phyloP scores from a whole-genome alignment of 805 yeast species.

The Diddensiella transvaalensis region DNA sequence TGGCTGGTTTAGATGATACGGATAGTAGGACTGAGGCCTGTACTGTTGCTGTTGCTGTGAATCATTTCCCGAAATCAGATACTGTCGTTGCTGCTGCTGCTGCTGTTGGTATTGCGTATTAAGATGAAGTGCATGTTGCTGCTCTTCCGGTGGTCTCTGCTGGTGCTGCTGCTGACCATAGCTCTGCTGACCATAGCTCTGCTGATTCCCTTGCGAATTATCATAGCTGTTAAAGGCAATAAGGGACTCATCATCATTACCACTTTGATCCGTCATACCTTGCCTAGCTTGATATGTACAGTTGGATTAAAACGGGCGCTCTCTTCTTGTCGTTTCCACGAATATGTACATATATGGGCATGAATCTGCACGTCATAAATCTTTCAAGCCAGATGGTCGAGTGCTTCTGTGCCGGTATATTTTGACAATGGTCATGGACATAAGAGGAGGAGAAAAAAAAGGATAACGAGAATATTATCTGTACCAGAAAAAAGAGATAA shows the following conservation, averaged over 20 bases:
- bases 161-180: conserved; percentile 13
- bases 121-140: conserved; percentile 8
- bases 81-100: conserved; percentile 5
- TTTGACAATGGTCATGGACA: background rate
- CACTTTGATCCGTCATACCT: conserved; percentile 19
- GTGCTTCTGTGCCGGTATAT: background rate
- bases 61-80: background rate
- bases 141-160: background rate
- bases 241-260: conserved; percentile 16
- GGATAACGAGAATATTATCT: background rate
- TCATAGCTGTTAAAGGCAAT: conserved; percentile 16
- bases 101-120: conserved; percentile 8
- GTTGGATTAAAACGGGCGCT: too few relatives aligned
- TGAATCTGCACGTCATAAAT: background rate
- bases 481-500: background rate
- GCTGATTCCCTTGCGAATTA: conserved; percentile 2
- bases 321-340: too few relatives aligned
- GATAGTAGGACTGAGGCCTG: background rate
- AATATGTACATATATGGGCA: background rate
- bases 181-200: background rate
- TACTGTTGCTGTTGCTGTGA: background rate
- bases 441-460: background rate
- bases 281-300: too few relatives aligned
- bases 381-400: background rate
- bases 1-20: background rate